Conservation (phyloP, 305 asterid species). For the Plantago coronopus region DNA sequence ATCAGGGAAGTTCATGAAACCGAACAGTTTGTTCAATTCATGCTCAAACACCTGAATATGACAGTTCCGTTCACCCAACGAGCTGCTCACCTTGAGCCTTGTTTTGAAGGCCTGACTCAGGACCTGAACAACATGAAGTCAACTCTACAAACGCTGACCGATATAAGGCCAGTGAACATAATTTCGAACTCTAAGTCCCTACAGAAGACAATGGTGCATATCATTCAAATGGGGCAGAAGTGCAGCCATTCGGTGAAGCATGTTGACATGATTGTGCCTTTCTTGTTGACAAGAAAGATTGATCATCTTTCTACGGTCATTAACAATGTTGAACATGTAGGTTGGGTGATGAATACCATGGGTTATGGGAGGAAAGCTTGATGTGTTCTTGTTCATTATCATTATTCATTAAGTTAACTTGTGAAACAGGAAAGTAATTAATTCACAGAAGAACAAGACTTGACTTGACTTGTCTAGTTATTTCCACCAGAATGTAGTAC, state of each 20-base stretch:
- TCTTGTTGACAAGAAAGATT: slow-evolving; percentile 19
- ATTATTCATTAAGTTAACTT: too few relatives aligned
- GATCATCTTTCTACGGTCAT: slow-evolving; percentile 17
- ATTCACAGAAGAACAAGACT: too few relatives aligned
- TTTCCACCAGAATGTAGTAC: too few relatives aligned
- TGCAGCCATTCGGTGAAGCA: slow-evolving; percentile 15
- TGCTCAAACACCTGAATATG: neutral
- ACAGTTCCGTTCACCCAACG: neutral
- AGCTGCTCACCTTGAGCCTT: slow-evolving; percentile 3
- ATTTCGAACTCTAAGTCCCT: slow-evolving; percentile 6
- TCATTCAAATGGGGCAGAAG: neutral
- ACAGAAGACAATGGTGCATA: slow-evolving; percentile 10
- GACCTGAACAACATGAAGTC: slow-evolving; percentile 14
- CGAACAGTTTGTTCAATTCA: slow-evolving; percentile 2
- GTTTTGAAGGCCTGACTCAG: slow-evolving; percentile 13
- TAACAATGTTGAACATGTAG: slow-evolving; percentile 15
- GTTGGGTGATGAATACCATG: slow-evolving; percentile 5
- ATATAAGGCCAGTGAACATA: neutral
- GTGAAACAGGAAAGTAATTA: too few relatives aligned
- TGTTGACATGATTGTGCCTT: slow-evolving; percentile 15
- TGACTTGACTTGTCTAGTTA: too few relatives aligned
- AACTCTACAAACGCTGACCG: slow-evolving; percentile 15
- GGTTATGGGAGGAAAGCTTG: neutral
- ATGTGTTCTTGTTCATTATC: neutral
- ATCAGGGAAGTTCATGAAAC: slow-evolving; percentile 14